Conservation (phyloP, 352 stramenopile genomes). For the Globisporangium cylindrosporum region DNA sequence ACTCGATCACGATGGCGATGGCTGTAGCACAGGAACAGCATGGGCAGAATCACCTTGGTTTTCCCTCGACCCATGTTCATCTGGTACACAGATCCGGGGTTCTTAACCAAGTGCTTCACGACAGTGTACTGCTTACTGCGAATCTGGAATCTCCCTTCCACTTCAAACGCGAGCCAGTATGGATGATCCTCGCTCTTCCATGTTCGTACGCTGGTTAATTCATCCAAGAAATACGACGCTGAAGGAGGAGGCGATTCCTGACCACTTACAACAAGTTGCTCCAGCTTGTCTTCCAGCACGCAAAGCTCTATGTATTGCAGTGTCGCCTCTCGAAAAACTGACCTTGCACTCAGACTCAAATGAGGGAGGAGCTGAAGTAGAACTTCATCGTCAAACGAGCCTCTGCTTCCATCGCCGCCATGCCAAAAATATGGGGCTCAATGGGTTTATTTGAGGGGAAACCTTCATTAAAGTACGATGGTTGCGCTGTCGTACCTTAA, state of each 20-base stretch:
- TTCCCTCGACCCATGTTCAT: conserved; percentile 90
- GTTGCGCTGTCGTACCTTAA: not conserved
- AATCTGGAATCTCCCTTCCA: conserved; percentile 78
- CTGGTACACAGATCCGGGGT: conserved; percentile 66
- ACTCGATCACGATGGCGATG: conserved; percentile 27
- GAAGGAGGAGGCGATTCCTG: not conserved
- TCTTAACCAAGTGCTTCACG: conserved; percentile 66
- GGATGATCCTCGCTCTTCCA: conserved; percentile 61
- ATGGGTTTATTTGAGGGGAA: not conserved
- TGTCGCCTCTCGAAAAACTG: conserved; percentile 21
- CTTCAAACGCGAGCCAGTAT: conserved; percentile 87
- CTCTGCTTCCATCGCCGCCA: not conserved
- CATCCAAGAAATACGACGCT: not conserved
- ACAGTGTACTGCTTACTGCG: conserved; percentile 78
- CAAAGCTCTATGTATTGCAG: conserved; percentile 58
- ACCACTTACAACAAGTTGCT: conserved; percentile 26
- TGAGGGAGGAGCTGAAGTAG: not conserved
- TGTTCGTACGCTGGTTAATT: conserved; percentile 12
- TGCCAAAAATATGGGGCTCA: not conserved
- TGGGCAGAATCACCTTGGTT: conserved; percentile 86
- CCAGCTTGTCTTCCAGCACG: conserved; percentile 73
- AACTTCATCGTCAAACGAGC: conserved; percentile 12
- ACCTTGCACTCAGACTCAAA: conserved; percentile 7
- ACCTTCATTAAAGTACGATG: not conserved
- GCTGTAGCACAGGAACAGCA: conserved; percentile 79